Evolutionary conservation across 306 rosid species (phyloP), one percentile per base, ranked within the genome.

Genomic region (Cicer cuneatum): DNA sequence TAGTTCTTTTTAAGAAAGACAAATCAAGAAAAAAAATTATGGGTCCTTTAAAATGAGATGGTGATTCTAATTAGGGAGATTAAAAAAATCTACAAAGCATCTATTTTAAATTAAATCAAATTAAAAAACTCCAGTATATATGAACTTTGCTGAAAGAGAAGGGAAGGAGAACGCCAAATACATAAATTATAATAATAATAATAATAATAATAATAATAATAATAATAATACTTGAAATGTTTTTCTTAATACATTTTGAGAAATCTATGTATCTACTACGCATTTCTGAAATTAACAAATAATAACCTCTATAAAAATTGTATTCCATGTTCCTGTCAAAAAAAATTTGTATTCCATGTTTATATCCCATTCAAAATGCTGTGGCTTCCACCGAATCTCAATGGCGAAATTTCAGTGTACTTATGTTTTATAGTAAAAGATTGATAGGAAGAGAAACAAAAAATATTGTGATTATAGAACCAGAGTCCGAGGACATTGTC

Each of bases 161-260:
- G 48, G 62, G 61, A 71, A 43, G 51, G 10, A 78, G 33, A 71
- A 65, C 10, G 67, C 43, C 56, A 54, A 71, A 58, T 14, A 66
- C 39, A 71, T 40, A 61, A 77, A 58, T 69, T 8, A 40, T 52
- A 53, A 33, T 21, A 21, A 21, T 21, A 21, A 21, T 21, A 21
- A 21, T 21, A 21, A 21, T 21, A 21, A 21, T 2, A 21, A 21
- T 21, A 21, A 21, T 21, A 21, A 21, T 21, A 75, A 52, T 65
- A 12, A 40, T 52, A 53, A 33, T 47, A 49, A 29, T 51, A 63
- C 40, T 62, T 71, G 24, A 52, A 52, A 51, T n/a, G 10, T 1
- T 71, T 42, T 66, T 51, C 43, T 51, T 43, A 45, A 78, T 52
- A 16, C 15, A 42, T 11, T 41, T 29, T 33, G 9, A 58, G 33